These are phyloP conservation scores for Sarcocystis neurona DNA, from an alignment of 169 alveolate genomes.

Conservation along the genomic window DNA sequence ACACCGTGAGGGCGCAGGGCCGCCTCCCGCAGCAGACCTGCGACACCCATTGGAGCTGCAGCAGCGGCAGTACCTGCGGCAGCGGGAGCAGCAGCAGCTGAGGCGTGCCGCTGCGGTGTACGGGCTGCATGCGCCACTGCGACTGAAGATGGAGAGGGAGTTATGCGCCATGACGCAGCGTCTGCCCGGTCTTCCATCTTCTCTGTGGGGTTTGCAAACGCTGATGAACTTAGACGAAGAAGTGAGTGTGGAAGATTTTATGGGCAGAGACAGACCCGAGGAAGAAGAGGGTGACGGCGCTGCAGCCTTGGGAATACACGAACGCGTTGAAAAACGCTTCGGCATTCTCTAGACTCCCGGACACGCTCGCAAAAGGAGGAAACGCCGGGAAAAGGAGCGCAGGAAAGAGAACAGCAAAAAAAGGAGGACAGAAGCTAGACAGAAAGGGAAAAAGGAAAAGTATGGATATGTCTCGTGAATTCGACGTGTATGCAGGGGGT, in stretches of 20 bases:
- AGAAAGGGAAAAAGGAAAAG: not conserved
- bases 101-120: conserved; percentile 37
- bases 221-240: conserved; percentile 55
- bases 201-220: conserved; percentile 51
- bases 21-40: conserved; percentile 23
- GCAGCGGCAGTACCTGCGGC: conserved; percentile 40
- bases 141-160: conserved; percentile 48
- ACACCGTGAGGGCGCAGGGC: no score
- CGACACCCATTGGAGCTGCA: conserved; percentile 48
- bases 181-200: conserved; percentile 62
- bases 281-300: conserved; percentile 17
- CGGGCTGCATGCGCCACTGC: conserved; percentile 50
- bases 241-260: conserved; percentile 2
- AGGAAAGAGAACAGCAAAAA: no score
- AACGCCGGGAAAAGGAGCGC: not conserved
- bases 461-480: no score
- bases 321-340: conserved; percentile 26
- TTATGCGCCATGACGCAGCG: conserved; percentile 52
- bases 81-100: conserved; percentile 26
- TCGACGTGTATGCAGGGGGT: no score
- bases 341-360: not conserved
- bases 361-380: not conserved
- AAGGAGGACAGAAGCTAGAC: not conserved
- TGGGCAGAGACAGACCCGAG: conserved; percentile 47
- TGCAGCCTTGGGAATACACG: conserved; percentile 43